Percentiles rank a stretch among this genome's conserved stretches.
phyloP scores from a whole-genome alignment of 306 rosid genomes.

The Fragaria nilgerrensis region DNA sequence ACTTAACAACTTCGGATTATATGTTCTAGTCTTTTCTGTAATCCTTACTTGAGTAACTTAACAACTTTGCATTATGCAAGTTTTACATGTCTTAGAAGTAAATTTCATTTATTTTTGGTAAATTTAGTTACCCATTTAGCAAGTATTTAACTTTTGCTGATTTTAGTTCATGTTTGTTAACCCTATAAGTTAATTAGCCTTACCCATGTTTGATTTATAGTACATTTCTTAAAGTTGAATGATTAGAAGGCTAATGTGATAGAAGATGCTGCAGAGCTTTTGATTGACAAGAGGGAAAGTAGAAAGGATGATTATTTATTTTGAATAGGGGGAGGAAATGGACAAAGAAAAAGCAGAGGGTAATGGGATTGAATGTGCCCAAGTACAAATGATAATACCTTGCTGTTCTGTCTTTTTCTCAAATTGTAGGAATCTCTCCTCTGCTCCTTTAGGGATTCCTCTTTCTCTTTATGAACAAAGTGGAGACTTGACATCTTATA shows the following conservation, averaged over 20 bases:
- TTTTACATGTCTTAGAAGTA: not conserved
- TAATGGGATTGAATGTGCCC: conserved; percentile 39
- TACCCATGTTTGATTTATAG: not conserved
- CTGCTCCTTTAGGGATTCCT: conserved; percentile 25
- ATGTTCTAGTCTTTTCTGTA: conserved; percentile 15
- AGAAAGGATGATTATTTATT: conserved; percentile 22
- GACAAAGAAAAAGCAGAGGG: conserved; percentile 30
- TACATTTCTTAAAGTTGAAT: conserved; percentile 9
- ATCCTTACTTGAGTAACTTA: not conserved
- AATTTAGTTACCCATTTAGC: not conserved
- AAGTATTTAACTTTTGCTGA: not conserved
- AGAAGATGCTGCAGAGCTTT: conserved; percentile 28
- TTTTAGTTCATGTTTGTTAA: not conserved
- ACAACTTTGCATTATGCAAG: not conserved
- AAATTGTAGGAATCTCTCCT: conserved; percentile 44
- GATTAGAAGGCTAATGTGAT: conserved; percentile 15
- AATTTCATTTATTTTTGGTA: conserved; percentile 2
- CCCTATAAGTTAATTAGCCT: not conserved
- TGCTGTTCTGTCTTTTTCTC: conserved; percentile 36
- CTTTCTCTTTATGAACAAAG: conserved; percentile 40
- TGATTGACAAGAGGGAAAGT: conserved; percentile 37
- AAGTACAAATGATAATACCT: conserved; percentile 38
- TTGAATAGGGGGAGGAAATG: conserved; percentile 12
- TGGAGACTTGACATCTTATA: conserved; percentile 39
- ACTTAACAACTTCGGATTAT: too few species aligned